phyloP scores from a whole-genome alignment of 352 stramenopile genomes.

The Peronosclerospora sorghi region DNA sequence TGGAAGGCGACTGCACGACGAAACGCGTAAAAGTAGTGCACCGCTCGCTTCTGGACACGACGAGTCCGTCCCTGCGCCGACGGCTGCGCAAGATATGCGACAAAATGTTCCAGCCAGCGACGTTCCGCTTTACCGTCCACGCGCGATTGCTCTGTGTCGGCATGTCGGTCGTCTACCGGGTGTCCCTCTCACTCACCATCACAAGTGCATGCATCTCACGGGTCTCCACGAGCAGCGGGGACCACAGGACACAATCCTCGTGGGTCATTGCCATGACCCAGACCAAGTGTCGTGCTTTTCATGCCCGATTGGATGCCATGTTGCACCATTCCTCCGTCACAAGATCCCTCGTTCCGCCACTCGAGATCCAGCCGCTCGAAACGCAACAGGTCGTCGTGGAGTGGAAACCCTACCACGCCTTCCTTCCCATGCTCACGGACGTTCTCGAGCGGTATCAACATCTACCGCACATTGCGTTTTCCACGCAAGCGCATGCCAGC shows the following conservation, averaged over 20 bases:
- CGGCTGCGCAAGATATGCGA: conserved; percentile 54
- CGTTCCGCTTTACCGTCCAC: conserved; percentile 34
- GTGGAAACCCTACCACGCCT: conserved; percentile 43
- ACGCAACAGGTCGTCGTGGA: conserved; percentile 11
- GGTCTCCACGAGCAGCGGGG: conserved; percentile 4
- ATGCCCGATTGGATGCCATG: conserved; percentile 28
- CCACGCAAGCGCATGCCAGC: conserved; percentile 26
- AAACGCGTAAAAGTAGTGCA: conserved; percentile 25
- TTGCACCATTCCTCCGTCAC: conserved; percentile 24
- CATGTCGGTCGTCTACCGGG: conserved; percentile 40
- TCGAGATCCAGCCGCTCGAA: conserved; percentile 3
- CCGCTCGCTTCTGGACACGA: conserved; percentile 1
- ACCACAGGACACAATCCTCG: conserved; percentile 21
- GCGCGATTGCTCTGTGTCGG: conserved; percentile 45
- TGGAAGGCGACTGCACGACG: conserved; percentile 12
- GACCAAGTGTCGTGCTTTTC: conserved; percentile 42
- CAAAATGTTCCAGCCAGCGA: conserved; percentile 36
- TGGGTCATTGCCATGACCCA: conserved; percentile 59
- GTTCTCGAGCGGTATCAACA: conserved; percentile 29
- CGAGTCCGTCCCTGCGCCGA: conserved; percentile 22
- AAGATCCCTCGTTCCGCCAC: conserved; percentile 10
- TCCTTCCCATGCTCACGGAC: conserved; percentile 25
- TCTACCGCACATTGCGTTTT: conserved; percentile 29
- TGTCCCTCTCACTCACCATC: conserved; percentile 28
- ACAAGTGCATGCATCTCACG: conserved; percentile 10